phyloP scores from a whole-genome alignment of 495 filamentous ascomycete species.

The Haplographium delicatum region DNA sequence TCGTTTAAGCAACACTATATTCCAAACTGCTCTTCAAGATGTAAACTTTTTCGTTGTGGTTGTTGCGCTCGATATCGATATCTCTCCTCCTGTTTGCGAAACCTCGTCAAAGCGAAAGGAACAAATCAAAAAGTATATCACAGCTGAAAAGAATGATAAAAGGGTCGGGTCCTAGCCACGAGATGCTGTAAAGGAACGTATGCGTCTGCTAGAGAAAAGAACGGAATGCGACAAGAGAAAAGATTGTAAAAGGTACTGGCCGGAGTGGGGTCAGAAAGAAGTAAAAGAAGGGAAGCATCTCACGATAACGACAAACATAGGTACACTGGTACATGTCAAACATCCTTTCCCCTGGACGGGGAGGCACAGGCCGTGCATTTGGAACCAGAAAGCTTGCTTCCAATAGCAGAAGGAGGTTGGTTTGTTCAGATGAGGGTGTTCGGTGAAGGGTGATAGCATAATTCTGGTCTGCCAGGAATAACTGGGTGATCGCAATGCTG shows the following conservation, averaged over 20 bases:
- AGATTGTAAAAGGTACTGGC: conserved; percentile 7
- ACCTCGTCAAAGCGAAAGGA: too few species aligned
- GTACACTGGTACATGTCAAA: conserved; percentile 5
- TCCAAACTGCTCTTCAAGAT: too few species aligned
- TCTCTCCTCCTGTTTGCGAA: too few species aligned
- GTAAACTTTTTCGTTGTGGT: too few species aligned
- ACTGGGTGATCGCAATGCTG: conserved; percentile 4
- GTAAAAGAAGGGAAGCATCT: conserved; percentile 1
- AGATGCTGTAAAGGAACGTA: conserved; percentile 11
- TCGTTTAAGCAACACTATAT: too few species aligned
- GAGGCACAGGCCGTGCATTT: not conserved
- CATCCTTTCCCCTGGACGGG: not conserved
- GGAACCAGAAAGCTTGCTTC: not conserved
- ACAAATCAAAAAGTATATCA: too few species aligned
- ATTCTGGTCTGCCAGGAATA: conserved; percentile 9
- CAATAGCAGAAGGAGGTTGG: not conserved
- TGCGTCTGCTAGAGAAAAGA: conserved; percentile 12
- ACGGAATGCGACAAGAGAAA: conserved; percentile 8
- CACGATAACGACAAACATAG: conserved; percentile 4
- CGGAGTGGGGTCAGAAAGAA: not conserved
- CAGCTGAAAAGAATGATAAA: conserved; percentile 12
- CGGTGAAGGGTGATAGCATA: conserved; percentile 12
- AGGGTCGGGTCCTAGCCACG: conserved; percentile 21
- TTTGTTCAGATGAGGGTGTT: not conserved
- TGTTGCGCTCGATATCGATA: too few species aligned